Conservation (phyloP, 306 rosid genomes). For the Pyrus bretschneideri region DNA sequence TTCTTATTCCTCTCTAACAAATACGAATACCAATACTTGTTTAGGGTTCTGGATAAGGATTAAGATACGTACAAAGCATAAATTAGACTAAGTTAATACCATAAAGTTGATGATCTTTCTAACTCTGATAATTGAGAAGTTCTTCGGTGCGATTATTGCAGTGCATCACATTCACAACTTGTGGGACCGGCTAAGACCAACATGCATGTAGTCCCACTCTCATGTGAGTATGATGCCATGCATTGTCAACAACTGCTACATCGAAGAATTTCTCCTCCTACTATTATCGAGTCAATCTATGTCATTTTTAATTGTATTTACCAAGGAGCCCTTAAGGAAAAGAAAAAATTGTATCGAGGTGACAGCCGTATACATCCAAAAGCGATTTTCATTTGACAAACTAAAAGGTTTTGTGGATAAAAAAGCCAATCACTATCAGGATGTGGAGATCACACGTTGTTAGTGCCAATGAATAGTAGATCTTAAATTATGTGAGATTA, state of each 20-base stretch:
- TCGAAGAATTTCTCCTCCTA: background rate
- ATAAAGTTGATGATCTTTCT: background rate
- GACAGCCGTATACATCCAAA: constrained; percentile 59
- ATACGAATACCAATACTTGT: too few relatives aligned
- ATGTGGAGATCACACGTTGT: constrained; percentile 41
- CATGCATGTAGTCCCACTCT: background rate
- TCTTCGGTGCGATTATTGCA: background rate
- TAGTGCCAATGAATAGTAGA: constrained; percentile 46
- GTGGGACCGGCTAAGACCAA: background rate
- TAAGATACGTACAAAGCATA: background rate
- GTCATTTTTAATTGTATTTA: background rate
- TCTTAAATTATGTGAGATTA: constrained; percentile 24
- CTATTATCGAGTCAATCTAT: background rate
- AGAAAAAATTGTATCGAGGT: constrained; percentile 18
- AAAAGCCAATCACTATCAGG: constrained; percentile 53
- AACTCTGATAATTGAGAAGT: background rate
- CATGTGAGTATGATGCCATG: too few relatives aligned
- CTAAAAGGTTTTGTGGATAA: constrained; percentile 32
- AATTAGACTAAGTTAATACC: background rate
- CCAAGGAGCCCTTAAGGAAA: background rate
- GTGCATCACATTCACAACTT: background rate
- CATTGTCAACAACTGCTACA: background rate
- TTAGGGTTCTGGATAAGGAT: too few relatives aligned
- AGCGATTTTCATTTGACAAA: constrained; percentile 51
- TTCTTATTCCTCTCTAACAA: background rate